Evolutionary conservation across 1,139 yeast species (phyloP), one percentile per base, ranked within the genome.

Genomic region (Candida labiduridarum): DNA sequence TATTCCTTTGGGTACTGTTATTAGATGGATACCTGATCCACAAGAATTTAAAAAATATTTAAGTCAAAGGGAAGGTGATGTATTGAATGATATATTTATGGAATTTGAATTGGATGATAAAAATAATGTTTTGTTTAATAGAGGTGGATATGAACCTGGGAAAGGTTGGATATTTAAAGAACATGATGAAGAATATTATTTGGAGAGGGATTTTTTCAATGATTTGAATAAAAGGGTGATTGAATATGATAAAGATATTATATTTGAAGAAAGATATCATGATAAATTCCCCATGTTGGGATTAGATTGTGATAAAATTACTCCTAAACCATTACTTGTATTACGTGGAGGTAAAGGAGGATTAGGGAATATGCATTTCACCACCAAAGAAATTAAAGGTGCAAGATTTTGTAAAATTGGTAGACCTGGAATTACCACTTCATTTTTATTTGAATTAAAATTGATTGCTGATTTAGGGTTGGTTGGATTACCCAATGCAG

Each of bases 401-500:
- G 99, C 99, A 5, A 74, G 96, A 47, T 94, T 94, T 65, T 83
- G 95, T 36, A 92, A 91, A 61, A 63, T 65, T 39, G 99, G 98
- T 2, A 78, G 98, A 52, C 71, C 71, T 8, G 91, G 91, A 0
- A 59, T 90, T 2, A 85, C 83, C 34, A 80, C 82, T 19, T 75
- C 78, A 54, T 90, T 94, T 57, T 68, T 90, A 50, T 81, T 94
- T 55, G 99, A 94, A 67, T 74, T 94, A 55, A 90, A 90, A 63
- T 75, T 91, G 40, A 78, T 94, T 52, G 99, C 99, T 0, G 98
- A 94, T 65, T 70, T 94, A 53, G 99, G 98, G 0, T 74, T 94
- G 10, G 97, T 94, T 19, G 99, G 99, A 0, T 73, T 94, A 27
- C 99, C 99, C 0, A 94, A 94, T 66, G 97, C 98, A 4, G 99